These are phyloP conservation scores for Fraxinus sp. DNA, from an alignment of 305 asterid genomes.

Conservation along the genomic window DNA sequence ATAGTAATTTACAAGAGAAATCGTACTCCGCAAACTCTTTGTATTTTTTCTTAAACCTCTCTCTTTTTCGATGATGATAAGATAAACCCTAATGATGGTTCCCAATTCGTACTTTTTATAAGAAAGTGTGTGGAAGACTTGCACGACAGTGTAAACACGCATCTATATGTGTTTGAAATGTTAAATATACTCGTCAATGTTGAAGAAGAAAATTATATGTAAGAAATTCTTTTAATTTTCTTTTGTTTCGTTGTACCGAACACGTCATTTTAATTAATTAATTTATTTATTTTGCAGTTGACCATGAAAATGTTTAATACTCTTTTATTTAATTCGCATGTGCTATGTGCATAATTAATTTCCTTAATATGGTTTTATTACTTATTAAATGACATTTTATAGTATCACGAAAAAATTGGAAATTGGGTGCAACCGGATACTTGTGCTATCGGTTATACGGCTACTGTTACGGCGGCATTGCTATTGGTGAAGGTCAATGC, in stretches of 20 bases:
- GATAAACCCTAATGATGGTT: neutral
- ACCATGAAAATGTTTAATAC: neutral
- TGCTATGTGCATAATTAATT: neutral
- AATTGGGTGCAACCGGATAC: constrained; percentile 10
- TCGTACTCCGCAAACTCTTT: neutral
- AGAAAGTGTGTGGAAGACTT: neutral
- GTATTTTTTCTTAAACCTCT: no score
- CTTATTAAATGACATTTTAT: neutral
- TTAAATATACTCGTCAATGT: neutral
- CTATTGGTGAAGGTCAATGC: neutral
- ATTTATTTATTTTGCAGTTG: neutral
- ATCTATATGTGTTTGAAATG: neutral
- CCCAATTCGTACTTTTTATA: neutral
- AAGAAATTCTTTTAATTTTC: no score
- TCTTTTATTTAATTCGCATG: neutral
- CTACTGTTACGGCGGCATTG: neutral
- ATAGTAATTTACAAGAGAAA: neutral
- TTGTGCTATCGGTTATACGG: constrained; percentile 22
- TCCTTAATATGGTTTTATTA: neutral
- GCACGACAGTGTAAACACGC: neutral
- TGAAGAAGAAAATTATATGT: no score
- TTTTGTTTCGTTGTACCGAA: neutral
- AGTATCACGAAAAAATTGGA: neutral
- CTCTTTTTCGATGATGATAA: neutral
- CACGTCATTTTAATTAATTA: neutral